Conservation (phyloP, 2,329 filamentous ascomycete species). For the Drechslerella dactyloides region DNA sequence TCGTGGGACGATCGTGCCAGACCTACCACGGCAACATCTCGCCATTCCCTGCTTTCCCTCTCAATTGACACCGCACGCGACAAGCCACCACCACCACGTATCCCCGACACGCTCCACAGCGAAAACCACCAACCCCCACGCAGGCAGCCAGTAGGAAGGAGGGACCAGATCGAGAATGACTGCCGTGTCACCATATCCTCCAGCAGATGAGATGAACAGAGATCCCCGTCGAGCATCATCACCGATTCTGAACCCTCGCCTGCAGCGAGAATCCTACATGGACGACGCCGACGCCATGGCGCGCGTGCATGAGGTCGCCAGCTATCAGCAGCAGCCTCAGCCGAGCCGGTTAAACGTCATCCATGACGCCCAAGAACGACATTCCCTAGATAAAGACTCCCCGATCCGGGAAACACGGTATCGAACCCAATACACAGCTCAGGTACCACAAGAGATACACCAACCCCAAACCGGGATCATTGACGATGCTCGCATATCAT, state of each 20-base stretch:
- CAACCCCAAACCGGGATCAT: slow-evolving; percentile 47
- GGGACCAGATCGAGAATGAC: slow-evolving; percentile 33
- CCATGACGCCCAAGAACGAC: slow-evolving; percentile 36
- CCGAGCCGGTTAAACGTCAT: slow-evolving; percentile 42
- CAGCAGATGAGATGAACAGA: slow-evolving; percentile 26
- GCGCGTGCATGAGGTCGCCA: slow-evolving; percentile 16
- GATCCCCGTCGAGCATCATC: slow-evolving; percentile 44
- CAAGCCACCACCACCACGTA: too few relatives aligned
- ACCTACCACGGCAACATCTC: slow-evolving; percentile 3
- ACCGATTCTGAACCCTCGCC: slow-evolving; percentile 44
- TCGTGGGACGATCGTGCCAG: slow-evolving; percentile 21
- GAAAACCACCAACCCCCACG: not conserved
- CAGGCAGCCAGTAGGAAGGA: slow-evolving; percentile 1
- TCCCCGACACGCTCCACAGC: not conserved
- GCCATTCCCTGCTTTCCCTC: slow-evolving; percentile 2
- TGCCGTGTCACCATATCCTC: slow-evolving; percentile 48
- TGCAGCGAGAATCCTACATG: slow-evolving; percentile 43
- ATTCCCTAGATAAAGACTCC: slow-evolving; percentile 43
- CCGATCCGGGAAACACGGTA: slow-evolving; percentile 50
- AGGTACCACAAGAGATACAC: slow-evolving; percentile 46
- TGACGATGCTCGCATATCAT: slow-evolving; percentile 44
- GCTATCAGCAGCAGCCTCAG: slow-evolving; percentile 8
- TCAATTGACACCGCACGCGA: not conserved
- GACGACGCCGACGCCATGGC: slow-evolving; percentile 23
- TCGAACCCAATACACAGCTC: slow-evolving; percentile 48